A percentile compares a stretch with the other conserved stretches of the same genome.
phyloP scores from a whole-genome alignment of 1,284 basidiomycete genomes.

The Leucoagaricus sp. region DNA sequence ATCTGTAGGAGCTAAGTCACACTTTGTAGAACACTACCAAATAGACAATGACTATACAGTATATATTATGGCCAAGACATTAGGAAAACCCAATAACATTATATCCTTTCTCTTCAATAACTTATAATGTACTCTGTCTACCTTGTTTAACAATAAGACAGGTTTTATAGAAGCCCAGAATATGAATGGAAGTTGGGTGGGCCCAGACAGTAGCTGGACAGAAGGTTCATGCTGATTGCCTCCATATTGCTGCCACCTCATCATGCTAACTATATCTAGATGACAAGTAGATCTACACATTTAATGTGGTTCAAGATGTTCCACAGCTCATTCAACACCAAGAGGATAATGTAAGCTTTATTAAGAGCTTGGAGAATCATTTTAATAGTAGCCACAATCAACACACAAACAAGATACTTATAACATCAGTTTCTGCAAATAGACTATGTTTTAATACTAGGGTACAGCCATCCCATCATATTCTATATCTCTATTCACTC shows the following conservation, averaged over 20 bases:
- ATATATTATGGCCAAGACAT: constrained; percentile 56
- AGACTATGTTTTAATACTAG: neutral
- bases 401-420: constrained; percentile 75
- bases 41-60: constrained; percentile 81
- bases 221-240: constrained; percentile 47
- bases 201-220: constrained; percentile 72
- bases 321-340: constrained; percentile 61
- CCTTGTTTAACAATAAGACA: constrained; percentile 71
- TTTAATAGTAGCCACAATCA: constrained; percentile 83
- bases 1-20: neutral
- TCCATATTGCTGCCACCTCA: too few species aligned
- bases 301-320: constrained; percentile 76
- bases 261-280: constrained; percentile 30
- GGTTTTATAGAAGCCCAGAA: constrained; percentile 84
- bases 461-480: constrained; percentile 73
- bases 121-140: constrained; percentile 56
- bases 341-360: constrained; percentile 67
- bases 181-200: constrained; percentile 71
- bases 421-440: too few species aligned
- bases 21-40: neutral
- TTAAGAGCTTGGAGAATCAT: constrained; percentile 73
- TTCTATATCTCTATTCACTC: constrained; percentile 79
- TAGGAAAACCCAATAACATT: constrained; percentile 48
- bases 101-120: constrained; percentile 53
- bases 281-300: constrained; percentile 83